These are phyloP conservation scores for Allomyces javanicus DNA, from an alignment of 192 early-diverging fungal species.

Conservation along the genomic window DNA sequence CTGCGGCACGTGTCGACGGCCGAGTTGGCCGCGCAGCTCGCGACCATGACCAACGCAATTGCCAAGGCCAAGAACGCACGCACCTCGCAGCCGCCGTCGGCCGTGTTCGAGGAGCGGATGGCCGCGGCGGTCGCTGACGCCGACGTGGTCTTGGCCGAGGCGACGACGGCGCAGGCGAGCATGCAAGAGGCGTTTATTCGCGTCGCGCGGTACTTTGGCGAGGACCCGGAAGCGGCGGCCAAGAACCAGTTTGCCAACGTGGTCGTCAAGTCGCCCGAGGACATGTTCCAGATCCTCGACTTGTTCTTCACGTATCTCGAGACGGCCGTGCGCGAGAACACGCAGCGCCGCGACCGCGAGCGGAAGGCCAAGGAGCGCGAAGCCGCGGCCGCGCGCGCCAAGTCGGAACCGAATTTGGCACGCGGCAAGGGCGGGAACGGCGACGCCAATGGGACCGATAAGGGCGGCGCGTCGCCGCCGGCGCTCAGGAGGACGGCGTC, in stretches of 20 bases:
- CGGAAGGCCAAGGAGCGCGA: background rate
- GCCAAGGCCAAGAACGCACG: slow-evolving; percentile 3
- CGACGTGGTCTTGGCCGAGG: slow-evolving; percentile 6
- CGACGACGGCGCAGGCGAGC: slow-evolving; percentile 3
- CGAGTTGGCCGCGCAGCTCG: slow-evolving; percentile 11
- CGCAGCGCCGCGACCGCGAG: background rate
- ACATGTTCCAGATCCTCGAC: background rate
- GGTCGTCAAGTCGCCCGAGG: background rate
- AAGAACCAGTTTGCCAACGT: background rate
- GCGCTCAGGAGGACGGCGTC: background rate
- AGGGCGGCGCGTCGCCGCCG: background rate
- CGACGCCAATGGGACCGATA: background rate
- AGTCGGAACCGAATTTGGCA: background rate
- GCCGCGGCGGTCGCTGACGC: background rate
- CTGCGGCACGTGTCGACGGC: slow-evolving; percentile 20
- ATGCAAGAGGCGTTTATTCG: slow-evolving; percentile 6
- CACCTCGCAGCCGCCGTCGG: slow-evolving; percentile 2
- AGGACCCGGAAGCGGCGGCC: slow-evolving; percentile 11
- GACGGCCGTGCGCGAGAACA: background rate
- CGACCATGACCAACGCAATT: slow-evolving; percentile 8
- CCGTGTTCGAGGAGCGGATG: slow-evolving; percentile 8
- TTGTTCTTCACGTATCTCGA: background rate
- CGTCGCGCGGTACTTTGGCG: slow-evolving; percentile 21
- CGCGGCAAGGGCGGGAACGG: background rate
- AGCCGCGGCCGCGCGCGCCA: background rate